Evolutionary conservation across 2,329 filamentous ascomycete species (phyloP).

Genomic region (Paraphaeosphaeria minitans): DNA sequence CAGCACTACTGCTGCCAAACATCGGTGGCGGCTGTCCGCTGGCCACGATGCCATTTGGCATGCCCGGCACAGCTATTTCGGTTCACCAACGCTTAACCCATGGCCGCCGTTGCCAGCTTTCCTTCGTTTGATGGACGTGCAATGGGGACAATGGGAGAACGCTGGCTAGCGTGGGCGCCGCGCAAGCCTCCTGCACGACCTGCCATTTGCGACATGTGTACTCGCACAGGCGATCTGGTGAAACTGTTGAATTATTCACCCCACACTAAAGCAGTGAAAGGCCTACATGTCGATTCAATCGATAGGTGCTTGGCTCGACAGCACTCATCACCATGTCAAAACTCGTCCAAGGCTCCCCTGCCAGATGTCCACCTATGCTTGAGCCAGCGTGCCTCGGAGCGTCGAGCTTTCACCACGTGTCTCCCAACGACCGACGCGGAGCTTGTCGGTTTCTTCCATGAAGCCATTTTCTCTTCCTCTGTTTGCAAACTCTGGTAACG

Average conservation of each 20-base stretch:
- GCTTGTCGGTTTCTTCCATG: not conserved
- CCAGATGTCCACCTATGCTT: too few species aligned
- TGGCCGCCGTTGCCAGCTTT: constrained; percentile 7
- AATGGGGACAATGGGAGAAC: not conserved
- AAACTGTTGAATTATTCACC: constrained; percentile 33
- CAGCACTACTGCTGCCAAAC: constrained; percentile 22
- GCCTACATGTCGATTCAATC: not conserved
- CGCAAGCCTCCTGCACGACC: constrained; percentile 17
- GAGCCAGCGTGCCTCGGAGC: not conserved
- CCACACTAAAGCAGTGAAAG: constrained; percentile 24
- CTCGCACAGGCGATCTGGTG: constrained; percentile 41
- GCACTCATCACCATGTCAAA: not conserved
- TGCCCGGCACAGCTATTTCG: constrained; percentile 11
- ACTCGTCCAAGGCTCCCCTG: not conserved
- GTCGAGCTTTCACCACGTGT: not conserved
- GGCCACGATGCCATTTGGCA: constrained; percentile 19
- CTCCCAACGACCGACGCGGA: not conserved
- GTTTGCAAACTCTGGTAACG: constrained; percentile 31
- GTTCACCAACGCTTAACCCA: constrained; percentile 14
- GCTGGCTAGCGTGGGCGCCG: constrained; percentile 19
- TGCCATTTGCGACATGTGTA: constrained; percentile 25
- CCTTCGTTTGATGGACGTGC: not conserved
- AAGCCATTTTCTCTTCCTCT: not conserved
- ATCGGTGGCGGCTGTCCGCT: constrained; percentile 32
- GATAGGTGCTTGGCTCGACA: not conserved